A percentile compares a stretch with the other conserved stretches of the same genome.
Conservation (phyloP, 2,329 filamentous ascomycete genomes). For the Aspergillus japonicus region DNA sequence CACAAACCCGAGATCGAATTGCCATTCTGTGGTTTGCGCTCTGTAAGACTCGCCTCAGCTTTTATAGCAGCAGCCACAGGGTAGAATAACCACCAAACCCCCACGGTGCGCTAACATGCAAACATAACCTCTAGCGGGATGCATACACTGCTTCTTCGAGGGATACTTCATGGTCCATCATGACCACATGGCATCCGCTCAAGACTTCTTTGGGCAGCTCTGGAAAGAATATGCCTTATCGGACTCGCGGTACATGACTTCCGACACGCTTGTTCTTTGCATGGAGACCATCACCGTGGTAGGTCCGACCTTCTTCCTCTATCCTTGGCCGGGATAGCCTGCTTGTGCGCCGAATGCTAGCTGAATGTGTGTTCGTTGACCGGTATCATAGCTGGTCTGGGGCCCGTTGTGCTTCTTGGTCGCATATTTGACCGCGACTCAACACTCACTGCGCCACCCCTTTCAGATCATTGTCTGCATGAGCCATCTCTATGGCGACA, state of each 20-base stretch:
- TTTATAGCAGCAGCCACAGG: neutral
- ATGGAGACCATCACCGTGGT: slow-evolving; percentile 81
- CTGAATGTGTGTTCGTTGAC: slow-evolving; percentile 9
- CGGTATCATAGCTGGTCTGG: slow-evolving; percentile 52
- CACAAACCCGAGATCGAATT: slow-evolving; percentile 56
- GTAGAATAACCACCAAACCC: neutral
- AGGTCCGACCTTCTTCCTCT: slow-evolving; percentile 31
- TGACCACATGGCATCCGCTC: slow-evolving; percentile 61
- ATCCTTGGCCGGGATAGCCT: neutral
- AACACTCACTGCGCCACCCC: slow-evolving; percentile 58
- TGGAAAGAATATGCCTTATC: slow-evolving; percentile 92
- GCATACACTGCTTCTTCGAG: slow-evolving; percentile 77
- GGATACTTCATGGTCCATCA: slow-evolving; percentile 78
- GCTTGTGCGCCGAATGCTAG: neutral
- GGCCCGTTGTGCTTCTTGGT: slow-evolving; percentile 61
- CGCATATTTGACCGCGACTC: slow-evolving; percentile 54
- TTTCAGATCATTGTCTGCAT: slow-evolving; percentile 61
- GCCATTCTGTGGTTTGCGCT: slow-evolving; percentile 74
- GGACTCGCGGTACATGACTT: slow-evolving; percentile 81
- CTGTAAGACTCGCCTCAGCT: slow-evolving; percentile 47
- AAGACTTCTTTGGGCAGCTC: slow-evolving; percentile 75
- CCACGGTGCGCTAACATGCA: neutral
- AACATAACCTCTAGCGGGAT: slow-evolving; percentile 37
- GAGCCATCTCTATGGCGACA: slow-evolving; percentile 64
- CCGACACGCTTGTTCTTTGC: slow-evolving; percentile 80